Percentiles rank a stretch among this genome's conserved stretches.
phyloP scores from a whole-genome alignment of 305 asterid species.

The Withania somnifera region DNA sequence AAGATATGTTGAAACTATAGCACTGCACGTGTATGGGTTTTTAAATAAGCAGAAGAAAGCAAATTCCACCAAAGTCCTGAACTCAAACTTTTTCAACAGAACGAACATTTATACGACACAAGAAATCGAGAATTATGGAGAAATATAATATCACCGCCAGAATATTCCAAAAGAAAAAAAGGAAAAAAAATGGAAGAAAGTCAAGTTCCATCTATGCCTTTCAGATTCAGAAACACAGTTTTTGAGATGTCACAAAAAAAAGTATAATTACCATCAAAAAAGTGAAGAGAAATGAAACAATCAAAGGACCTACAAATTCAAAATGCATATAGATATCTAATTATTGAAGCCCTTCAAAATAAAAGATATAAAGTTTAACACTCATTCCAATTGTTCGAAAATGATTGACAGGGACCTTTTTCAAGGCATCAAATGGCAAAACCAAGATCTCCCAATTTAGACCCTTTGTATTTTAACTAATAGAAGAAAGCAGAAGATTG shows the following conservation, averaged over 20 bases:
- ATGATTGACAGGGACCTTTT: neutral
- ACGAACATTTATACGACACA: neutral
- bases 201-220: neutral
- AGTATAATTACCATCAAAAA: too few species aligned
- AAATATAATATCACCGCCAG: neutral
- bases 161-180: neutral
- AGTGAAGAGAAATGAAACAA: neutral
- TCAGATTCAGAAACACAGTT: neutral
- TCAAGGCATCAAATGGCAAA: neutral
- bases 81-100: neutral
- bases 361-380: neutral
- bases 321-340: neutral
- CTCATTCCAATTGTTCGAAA: neutral
- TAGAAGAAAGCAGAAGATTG: neutral
- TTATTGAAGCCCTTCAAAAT: neutral
- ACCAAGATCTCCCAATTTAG: neutral
- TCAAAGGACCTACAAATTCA: neutral
- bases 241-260: neutral
- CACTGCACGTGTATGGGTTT: neutral
- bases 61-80: neutral
- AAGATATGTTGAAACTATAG: neutral
- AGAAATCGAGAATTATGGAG: neutral
- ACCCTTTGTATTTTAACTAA: neutral
- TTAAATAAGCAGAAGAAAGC: neutral
- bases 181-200: neutral